These are phyloP conservation scores for Yamadazyma phyllophila DNA, from an alignment of 805 yeast species.

Conservation along the genomic window DNA sequence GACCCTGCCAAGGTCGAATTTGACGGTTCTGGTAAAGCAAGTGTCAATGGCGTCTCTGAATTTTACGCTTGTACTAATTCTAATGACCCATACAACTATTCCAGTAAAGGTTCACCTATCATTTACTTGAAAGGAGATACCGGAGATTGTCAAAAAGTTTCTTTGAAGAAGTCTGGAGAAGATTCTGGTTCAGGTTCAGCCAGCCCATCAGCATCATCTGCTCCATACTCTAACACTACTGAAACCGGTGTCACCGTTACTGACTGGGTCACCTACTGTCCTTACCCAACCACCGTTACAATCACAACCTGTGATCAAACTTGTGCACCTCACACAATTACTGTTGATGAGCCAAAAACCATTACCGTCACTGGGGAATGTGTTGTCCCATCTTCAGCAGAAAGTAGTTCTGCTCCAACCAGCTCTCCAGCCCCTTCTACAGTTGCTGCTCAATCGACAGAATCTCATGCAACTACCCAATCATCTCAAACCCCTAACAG, in stretches of 20 bases:
- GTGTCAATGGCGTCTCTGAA: conserved; percentile 15
- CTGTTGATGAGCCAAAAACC: conserved; percentile 32
- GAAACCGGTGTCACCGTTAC: conserved; percentile 27
- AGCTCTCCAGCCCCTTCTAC: not conserved
- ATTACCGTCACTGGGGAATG: conserved; percentile 33
- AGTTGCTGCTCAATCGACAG: not conserved
- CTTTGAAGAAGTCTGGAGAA: conserved; percentile 8
- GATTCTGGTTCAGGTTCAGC: conserved; percentile 7
- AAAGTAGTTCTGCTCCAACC: conserved; percentile 5
- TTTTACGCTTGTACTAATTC: conserved; percentile 28
- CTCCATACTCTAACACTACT: conserved; percentile 28
- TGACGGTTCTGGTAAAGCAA: conserved; percentile 17
- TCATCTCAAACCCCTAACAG: conserved; percentile 5
- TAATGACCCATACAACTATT: conserved; percentile 29
- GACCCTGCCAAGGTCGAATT: conserved; percentile 4
- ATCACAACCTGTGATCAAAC: conserved; percentile 28
- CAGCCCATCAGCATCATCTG: conserved; percentile 22
- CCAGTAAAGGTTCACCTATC: conserved; percentile 16
- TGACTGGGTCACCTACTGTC: conserved; percentile 38
- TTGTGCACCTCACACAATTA: conserved; percentile 26
- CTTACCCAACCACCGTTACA: conserved; percentile 31
- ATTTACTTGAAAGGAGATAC: conserved; percentile 5
- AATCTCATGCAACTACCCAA: no score
- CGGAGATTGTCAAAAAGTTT: conserved; percentile 9
- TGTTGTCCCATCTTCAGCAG: conserved; percentile 20